phyloP scores from a whole-genome alignment of 352 stramenopile genomes.

The Globisporangium barbulae region DNA sequence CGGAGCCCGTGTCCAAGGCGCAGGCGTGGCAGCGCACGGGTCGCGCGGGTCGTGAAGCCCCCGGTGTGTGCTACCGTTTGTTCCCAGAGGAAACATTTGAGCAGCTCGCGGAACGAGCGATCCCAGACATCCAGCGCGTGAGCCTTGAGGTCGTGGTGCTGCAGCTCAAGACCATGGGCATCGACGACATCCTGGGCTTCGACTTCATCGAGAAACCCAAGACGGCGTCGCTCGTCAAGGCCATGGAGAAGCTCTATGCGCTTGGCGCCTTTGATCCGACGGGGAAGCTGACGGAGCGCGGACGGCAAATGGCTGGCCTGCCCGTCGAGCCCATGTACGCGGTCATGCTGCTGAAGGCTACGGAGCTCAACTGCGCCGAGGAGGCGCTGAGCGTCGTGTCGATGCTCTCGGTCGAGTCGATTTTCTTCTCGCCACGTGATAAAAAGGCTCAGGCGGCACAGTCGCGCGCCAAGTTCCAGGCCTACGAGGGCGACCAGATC shows the following conservation, averaged over 20 bases:
- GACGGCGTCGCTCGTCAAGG: constrained; percentile 67
- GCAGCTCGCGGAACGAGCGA: constrained; percentile 64
- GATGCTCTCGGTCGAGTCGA: constrained; percentile 89
- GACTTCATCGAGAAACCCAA: constrained; percentile 89
- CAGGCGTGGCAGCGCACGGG: constrained; percentile 90
- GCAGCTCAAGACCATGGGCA: constrained; percentile 85
- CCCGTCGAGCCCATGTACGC: constrained; percentile 88
- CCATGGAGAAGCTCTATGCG: constrained; percentile 82
- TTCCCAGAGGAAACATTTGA: constrained; percentile 87
- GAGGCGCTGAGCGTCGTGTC: constrained; percentile 85
- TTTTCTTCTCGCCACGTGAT: constrained; percentile 85
- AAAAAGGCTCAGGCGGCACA: constrained; percentile 82
- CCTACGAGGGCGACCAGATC: constrained; percentile 84
- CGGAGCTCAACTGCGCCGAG: constrained; percentile 73
- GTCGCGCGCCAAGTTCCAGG: constrained; percentile 72
- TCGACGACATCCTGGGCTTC: constrained; percentile 82
- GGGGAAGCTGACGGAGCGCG: constrained; percentile 64
- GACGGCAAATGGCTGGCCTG: constrained; percentile 81
- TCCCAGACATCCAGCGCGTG: constrained; percentile 86
- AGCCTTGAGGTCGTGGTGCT: constrained; percentile 82
- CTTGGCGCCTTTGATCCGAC: constrained; percentile 63
- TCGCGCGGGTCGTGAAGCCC: constrained; percentile 81
- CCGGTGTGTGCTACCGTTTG: constrained; percentile 77
- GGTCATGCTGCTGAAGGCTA: constrained; percentile 84
- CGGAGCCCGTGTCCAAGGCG: constrained; percentile 85